Evolutionary conservation across 1,284 basidiomycete species (phyloP).

Genomic region (Melampsora americana): DNA sequence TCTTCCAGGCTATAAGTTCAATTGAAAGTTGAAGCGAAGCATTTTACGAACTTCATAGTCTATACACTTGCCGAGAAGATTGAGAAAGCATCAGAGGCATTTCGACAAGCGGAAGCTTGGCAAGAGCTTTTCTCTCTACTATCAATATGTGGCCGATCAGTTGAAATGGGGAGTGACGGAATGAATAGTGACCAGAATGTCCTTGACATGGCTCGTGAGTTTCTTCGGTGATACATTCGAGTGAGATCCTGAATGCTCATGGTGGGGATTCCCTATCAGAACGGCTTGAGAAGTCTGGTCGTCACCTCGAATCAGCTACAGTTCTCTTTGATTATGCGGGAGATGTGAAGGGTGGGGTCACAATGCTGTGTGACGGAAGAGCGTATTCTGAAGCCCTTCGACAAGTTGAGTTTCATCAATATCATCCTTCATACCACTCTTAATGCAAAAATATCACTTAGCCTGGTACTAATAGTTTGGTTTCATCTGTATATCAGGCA

Average conservation of each 20-base stretch:
- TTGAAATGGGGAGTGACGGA: constrained; percentile 57
- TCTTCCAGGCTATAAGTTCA: neutral
- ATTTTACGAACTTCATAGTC: constrained; percentile 57
- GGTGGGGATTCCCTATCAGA: constrained; percentile 61
- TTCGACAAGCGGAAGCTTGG: constrained; percentile 83
- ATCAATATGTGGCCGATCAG: constrained; percentile 54
- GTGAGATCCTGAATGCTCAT: neutral
- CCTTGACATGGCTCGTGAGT: constrained; percentile 57
- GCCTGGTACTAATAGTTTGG: neutral
- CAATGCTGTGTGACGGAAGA: constrained; percentile 72
- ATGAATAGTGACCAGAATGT: constrained; percentile 55
- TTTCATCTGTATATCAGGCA: constrained; percentile 50
- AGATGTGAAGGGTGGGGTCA: constrained; percentile 74
- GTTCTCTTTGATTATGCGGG: constrained; percentile 80
- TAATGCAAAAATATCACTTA: neutral
- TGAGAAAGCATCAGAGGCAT: constrained; percentile 74
- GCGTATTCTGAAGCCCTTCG: constrained; percentile 81
- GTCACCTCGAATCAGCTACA: constrained; percentile 73
- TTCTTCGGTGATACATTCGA: constrained; percentile 69
- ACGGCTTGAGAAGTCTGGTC: constrained; percentile 73
- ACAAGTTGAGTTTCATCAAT: constrained; percentile 59
- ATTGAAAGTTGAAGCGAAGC: constrained; percentile 16
- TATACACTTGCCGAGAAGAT: constrained; percentile 67
- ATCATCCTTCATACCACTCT: too few relatives aligned
- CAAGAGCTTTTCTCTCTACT: constrained; percentile 83